Percentiles rank a stretch among this genome's conserved stretches.
Evolutionary conservation across 2,329 filamentous ascomycete genomes (phyloP).

Genomic region (Aspergillus glaucus): DNA sequence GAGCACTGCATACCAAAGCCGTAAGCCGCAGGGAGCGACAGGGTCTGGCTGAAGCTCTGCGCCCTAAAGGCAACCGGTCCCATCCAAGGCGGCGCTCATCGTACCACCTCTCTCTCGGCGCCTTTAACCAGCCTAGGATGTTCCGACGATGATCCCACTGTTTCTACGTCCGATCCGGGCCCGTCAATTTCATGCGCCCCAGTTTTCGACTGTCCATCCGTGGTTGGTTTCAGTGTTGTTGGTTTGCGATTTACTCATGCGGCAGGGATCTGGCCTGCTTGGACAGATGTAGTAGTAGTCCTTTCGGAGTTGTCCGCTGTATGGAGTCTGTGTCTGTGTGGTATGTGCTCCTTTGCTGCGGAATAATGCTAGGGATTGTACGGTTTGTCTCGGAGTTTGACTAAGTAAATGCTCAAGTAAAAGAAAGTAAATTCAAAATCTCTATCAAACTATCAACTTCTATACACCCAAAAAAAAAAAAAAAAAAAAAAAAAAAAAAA

Average conservation of each 20-base stretch:
- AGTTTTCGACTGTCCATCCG: background rate
- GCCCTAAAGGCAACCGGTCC: background rate
- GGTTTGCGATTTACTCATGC: background rate
- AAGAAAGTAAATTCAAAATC: background rate
- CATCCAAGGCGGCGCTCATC: background rate
- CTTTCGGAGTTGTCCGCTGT: background rate
- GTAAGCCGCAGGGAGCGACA: background rate
- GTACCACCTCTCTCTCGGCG: background rate
- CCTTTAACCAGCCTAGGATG: background rate
- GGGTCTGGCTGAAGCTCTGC: too few relatives aligned
- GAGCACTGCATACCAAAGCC: background rate
- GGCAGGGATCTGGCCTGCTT: background rate
- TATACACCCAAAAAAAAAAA: background rate
- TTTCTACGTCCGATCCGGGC: background rate
- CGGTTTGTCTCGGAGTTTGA: too few relatives aligned
- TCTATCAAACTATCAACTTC: background rate
- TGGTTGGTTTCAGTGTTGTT: background rate
- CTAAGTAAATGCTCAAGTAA: too few relatives aligned
- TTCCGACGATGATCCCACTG: conserved; percentile 1
- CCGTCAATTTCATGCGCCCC: background rate
- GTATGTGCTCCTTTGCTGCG: too few relatives aligned
- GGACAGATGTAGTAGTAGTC: background rate
- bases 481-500: too few relatives aligned
- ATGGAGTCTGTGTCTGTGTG: background rate
- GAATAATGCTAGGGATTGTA: too few relatives aligned